These are phyloP conservation scores for Magnusiomyces sp. DNA, from an alignment of 1,139 yeast species.

Conservation along the genomic window DNA sequence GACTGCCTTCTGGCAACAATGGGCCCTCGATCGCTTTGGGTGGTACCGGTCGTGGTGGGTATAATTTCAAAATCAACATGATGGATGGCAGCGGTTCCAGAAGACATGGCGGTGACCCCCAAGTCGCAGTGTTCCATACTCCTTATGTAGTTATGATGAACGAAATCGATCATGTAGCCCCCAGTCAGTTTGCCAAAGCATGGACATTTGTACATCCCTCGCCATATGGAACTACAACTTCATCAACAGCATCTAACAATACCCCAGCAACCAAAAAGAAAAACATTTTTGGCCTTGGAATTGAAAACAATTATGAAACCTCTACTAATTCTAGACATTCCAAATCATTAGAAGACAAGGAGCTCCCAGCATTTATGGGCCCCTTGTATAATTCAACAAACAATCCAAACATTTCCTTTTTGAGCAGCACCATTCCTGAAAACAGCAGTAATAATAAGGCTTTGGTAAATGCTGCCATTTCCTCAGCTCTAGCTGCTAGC, in stretches of 20 bases:
- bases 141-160: conserved; percentile 57
- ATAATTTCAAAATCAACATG: background rate
- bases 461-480: background rate
- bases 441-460: background rate
- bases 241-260: too few relatives aligned
- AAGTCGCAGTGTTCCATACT: conserved; percentile 30
- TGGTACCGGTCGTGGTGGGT: conserved; percentile 3
- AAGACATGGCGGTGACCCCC: conserved; percentile 9
- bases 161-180: conserved; percentile 35
- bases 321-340: too few relatives aligned
- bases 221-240: background rate
- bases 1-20: conserved; percentile 7
- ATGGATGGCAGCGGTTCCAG: conserved; percentile 1
- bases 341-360: too few relatives aligned
- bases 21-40: conserved; percentile 9
- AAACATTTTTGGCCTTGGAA: too few relatives aligned
- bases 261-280: too few relatives aligned
- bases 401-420: too few relatives aligned
- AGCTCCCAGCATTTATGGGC: too few relatives aligned
- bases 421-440: too few relatives aligned
- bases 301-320: too few relatives aligned
- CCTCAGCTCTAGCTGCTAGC: background rate
- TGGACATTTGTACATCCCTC: background rate
- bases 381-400: too few relatives aligned
- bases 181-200: background rate